Percentiles rank a stretch among this genome's conserved stretches.
Conservation (phyloP, 306 rosid species). For the Quercus suber region DNA sequence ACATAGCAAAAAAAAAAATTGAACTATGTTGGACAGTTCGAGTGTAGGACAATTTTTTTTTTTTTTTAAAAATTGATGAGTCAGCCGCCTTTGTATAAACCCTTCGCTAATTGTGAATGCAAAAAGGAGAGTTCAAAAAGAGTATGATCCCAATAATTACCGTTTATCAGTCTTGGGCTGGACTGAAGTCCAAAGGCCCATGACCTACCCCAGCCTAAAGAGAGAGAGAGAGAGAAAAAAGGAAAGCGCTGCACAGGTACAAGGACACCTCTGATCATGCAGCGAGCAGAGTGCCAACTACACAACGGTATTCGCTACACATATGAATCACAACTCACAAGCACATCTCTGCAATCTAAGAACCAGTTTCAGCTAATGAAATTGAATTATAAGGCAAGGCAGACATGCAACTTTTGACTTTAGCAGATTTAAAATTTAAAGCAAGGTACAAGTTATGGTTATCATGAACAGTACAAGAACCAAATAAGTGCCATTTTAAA, state of each 20-base stretch:
- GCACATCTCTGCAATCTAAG: not conserved
- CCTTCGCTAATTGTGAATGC: not conserved
- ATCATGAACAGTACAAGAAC: not conserved
- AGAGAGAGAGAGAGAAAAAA: not conserved
- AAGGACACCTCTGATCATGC: not conserved
- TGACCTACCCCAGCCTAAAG: not conserved
- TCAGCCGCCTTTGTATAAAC: too few species aligned
- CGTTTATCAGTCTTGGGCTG: not conserved
- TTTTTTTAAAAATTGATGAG: too few species aligned
- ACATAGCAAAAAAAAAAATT: too few species aligned
- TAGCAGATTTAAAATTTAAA: not conserved
- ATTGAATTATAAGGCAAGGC: not conserved
- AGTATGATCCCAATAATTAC: not conserved
- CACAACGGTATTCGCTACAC: not conserved
- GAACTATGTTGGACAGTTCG: too few species aligned
- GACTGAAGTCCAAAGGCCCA: conserved; percentile 15
- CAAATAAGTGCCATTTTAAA: not conserved
- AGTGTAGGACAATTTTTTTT: too few species aligned
- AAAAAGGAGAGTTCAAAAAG: not conserved
- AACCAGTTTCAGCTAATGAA: not conserved
- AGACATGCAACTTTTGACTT: not conserved
- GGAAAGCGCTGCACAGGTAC: too few species aligned
- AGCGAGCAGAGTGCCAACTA: not conserved
- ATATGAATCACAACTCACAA: too few species aligned
- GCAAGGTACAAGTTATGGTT: not conserved